Conservation (phyloP, 495 filamentous ascomycete species). For the Penicillium turbatum region DNA sequence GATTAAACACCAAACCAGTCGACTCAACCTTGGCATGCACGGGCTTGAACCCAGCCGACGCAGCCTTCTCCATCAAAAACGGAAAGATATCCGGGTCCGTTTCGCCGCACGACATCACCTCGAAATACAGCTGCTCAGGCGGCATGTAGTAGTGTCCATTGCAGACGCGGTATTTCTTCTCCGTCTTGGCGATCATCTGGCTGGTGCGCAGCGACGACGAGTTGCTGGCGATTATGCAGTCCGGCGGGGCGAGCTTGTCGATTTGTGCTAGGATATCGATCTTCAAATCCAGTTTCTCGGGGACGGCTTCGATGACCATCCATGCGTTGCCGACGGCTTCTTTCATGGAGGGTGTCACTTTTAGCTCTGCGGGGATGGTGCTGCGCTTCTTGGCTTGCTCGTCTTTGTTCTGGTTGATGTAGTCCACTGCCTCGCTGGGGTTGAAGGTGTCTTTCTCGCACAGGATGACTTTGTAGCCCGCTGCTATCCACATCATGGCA, state of each 20-base stretch:
- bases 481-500: constrained; percentile 27
- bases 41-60: constrained; percentile 38
- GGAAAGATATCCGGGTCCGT: constrained; percentile 42
- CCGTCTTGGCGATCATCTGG: constrained; percentile 26
- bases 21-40: constrained; percentile 41
- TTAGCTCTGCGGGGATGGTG: constrained; percentile 24
- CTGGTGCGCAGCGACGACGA: constrained; percentile 20
- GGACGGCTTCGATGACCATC: constrained; percentile 24
- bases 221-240: constrained; percentile 20
- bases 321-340: constrained; percentile 41
- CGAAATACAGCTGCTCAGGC: constrained; percentile 38
- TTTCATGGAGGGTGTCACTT: constrained; percentile 27
- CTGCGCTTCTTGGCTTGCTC: constrained; percentile 29
- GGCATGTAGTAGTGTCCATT: constrained; percentile 51
- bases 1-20: constrained; percentile 49
- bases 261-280: constrained; percentile 14
- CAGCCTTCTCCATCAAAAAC: constrained; percentile 38
- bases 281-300: constrained; percentile 20
- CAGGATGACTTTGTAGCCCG: constrained; percentile 32
- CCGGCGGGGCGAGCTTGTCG: constrained; percentile 12
- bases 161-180: constrained; percentile 24
- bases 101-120: constrained; percentile 47
- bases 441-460: constrained; percentile 27
- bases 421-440: constrained; percentile 23
- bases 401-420: constrained; percentile 29